Evolutionary conservation across 2,329 filamentous ascomycete genomes (phyloP).

Genomic region (Aspergillus sojae): DNA sequence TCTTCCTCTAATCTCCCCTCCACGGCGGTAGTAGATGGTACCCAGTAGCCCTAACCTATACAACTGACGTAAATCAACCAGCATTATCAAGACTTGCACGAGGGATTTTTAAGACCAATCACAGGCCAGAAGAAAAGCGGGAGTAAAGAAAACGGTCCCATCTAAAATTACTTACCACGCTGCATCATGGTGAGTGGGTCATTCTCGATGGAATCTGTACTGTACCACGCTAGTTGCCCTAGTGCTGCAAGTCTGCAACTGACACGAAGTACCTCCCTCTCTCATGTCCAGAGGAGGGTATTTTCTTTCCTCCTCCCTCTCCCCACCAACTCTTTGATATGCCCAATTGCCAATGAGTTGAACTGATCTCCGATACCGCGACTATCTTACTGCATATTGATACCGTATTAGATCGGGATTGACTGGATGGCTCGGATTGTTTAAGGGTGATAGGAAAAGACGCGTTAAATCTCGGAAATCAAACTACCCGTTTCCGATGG

Average conservation of each 20-base stretch:
- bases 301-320: not conserved
- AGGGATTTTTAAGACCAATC: constrained; percentile 27
- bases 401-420: not conserved
- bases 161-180: constrained; percentile 18
- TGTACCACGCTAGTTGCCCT: not conserved
- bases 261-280: not conserved
- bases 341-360: not conserved
- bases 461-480: constrained; percentile 6
- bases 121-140: constrained; percentile 8
- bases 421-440: not conserved
- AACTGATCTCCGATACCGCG: not conserved
- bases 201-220: constrained; percentile 8
- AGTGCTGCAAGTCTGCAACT: not conserved
- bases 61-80: constrained; percentile 6
- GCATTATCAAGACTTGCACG: constrained; percentile 14
- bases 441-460: not conserved
- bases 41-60: not conserved
- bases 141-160: constrained; percentile 14
- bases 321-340: not conserved
- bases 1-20: not conserved
- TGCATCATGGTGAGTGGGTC: constrained; percentile 8
- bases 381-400: not conserved
- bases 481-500: not conserved
- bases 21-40: not conserved
- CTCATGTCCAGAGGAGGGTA: not conserved